Conservation (phyloP, 139 green algal species). For the Chlorella sp. region DNA sequence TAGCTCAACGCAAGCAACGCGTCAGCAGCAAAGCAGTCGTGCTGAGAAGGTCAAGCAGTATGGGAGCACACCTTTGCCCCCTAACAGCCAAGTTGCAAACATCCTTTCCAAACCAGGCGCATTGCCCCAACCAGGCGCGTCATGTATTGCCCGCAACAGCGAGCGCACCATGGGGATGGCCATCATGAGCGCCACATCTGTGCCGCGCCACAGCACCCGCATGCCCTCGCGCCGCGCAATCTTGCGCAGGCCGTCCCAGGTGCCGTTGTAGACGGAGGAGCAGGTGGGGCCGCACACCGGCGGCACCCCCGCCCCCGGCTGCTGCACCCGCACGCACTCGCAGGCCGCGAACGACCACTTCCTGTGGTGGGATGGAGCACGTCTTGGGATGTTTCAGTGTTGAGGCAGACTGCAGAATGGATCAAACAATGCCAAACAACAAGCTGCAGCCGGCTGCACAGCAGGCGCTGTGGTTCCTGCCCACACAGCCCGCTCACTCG, state of each 20-base stretch:
- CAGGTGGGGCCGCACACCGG: constrained; percentile 26
- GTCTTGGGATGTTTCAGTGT: no score
- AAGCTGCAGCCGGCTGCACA: background rate
- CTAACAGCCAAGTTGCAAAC: no score
- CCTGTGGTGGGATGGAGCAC: constrained; percentile 20
- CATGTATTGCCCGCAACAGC: no score
- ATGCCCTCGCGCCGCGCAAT: constrained; percentile 73
- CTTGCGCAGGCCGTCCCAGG: constrained; percentile 54
- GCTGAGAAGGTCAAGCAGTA: no score
- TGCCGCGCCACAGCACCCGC: constrained; percentile 79
- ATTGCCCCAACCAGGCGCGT: no score
- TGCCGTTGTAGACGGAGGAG: constrained; percentile 26
- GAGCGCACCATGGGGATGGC: constrained; percentile 72
- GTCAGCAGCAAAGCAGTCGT: no score
- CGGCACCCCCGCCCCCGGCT: background rate
- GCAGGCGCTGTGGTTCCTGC: background rate
- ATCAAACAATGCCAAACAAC: background rate
- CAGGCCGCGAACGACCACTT: constrained; percentile 59
- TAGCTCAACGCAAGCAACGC: no score
- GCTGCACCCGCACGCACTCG: constrained; percentile 18
- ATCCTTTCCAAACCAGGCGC: no score
- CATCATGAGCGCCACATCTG: constrained; percentile 78
- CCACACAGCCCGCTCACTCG: constrained; percentile 30
- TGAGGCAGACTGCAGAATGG: no score
- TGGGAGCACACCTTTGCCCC: no score